Conservation (phyloP, 371 early-diverging fungal genomes). For the Zychaea mexicana region DNA sequence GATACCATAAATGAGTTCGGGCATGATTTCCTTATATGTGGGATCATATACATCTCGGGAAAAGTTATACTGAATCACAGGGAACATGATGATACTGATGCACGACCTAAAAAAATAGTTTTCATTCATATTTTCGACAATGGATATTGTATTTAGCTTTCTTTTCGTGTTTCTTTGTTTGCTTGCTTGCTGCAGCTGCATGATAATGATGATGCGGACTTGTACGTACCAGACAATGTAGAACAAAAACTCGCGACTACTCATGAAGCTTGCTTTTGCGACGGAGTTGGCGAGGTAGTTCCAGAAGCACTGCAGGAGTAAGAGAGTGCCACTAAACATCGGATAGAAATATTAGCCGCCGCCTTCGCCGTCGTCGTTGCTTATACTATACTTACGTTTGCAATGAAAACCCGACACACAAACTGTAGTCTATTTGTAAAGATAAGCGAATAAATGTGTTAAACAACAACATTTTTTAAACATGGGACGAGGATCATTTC, state of each 20-base stretch:
- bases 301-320: constrained; percentile 57
- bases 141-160: too few species aligned
- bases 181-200: background rate
- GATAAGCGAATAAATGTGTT: background rate
- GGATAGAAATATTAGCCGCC: too few species aligned
- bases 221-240: constrained; percentile 44
- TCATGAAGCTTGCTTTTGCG: constrained; percentile 50
- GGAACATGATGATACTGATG: constrained; percentile 42
- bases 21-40: constrained; percentile 50
- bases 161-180: too few species aligned
- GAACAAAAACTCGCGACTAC: constrained; percentile 48
- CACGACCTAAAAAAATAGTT: constrained; percentile 24
- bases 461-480: too few species aligned
- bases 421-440: constrained; percentile 24
- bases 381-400: constrained; percentile 50
- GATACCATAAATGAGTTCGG: constrained; percentile 45
- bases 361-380: too few species aligned
- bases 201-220: background rate
- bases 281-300: constrained; percentile 54
- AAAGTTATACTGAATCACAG: constrained; percentile 45
- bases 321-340: constrained; percentile 38
- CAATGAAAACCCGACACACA: constrained; percentile 40
- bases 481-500: background rate
- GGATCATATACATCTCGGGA: constrained; percentile 33
- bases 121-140: too few species aligned